Evolutionary conservation across 108 stramenopile species (phyloP).

Genomic region (Skeletonema costatum): DNA sequence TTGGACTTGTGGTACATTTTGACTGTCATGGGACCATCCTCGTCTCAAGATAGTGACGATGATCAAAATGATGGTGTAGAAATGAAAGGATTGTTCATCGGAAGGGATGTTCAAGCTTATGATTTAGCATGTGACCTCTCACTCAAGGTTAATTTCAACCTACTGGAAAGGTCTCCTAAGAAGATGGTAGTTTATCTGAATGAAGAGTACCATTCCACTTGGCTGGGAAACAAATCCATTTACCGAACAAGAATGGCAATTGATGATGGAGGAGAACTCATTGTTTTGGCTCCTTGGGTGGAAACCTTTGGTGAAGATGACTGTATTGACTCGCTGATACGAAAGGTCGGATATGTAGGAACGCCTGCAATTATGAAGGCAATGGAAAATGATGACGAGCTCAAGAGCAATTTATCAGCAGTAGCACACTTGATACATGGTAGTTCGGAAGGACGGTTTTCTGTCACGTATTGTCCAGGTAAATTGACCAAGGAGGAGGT

Average conservation of each 20-base stretch:
- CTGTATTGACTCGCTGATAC: slow-evolving; percentile 85
- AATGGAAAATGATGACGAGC: slow-evolving; percentile 75
- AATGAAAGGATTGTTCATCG: slow-evolving; percentile 90
- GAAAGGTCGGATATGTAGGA: slow-evolving; percentile 90
- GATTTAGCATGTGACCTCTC: slow-evolving; percentile 85
- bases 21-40: slow-evolving; percentile 84
- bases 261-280: slow-evolving; percentile 89
- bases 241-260: slow-evolving; percentile 97
- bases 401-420: slow-evolving; percentile 87
- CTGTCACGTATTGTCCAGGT: slow-evolving; percentile 91
- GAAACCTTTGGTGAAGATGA: slow-evolving; percentile 90
- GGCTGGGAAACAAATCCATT: slow-evolving; percentile 96
- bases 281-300: slow-evolving; percentile 93
- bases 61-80: slow-evolving; percentile 27
- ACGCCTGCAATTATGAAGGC: slow-evolving; percentile 84
- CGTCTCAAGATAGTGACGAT: slow-evolving; percentile 54
- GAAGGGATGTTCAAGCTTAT: slow-evolving; percentile 91
- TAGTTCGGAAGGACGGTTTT: slow-evolving; percentile 91
- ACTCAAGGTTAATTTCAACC: slow-evolving; percentile 88
- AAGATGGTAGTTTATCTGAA: slow-evolving; percentile 92
- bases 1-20: slow-evolving; percentile 90
- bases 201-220: slow-evolving; percentile 93
- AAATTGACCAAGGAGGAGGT: slow-evolving; percentile 82
- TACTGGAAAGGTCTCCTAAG: slow-evolving; percentile 72
- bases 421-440: slow-evolving; percentile 97